Evolutionary conservation across 1,284 basidiomycete species (phyloP), one percentile per base, ranked within the genome.

Genomic region (Apiotrichum mycotoxinovorans): DNA sequence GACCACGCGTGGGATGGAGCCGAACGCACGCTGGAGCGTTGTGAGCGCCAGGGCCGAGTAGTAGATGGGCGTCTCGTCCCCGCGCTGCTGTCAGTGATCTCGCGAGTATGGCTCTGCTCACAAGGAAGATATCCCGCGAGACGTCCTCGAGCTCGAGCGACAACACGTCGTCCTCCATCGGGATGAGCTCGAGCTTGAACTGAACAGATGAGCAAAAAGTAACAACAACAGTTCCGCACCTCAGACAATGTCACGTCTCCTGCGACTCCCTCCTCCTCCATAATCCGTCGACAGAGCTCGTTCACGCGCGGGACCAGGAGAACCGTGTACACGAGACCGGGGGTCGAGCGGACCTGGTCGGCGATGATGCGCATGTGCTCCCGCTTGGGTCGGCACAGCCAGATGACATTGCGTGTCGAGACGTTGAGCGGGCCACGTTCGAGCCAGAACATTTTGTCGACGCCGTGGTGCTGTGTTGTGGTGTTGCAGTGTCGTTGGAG

Each of bases 361-460:
- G 94, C 91, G 60, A 98, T 89, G 57, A 91, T 87, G 74, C 88
- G 88, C 76, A 94, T 86, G 77, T 87, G 86, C 63, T 84, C 87
- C 60, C 94, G 88, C 66, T 85, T 83, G 2, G 96, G 92, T 27
- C 93, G 83, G 73, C 91, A 96, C 18, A 99, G 83, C 79, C 96
- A 99, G 22, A 99, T 85, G 60, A 98, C 85, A 64, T 93, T 95
- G 33, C 89, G 85, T 4, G 94, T 93, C 3, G 84, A 83, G 1
- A 90, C 88, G 42, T 85, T 84, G 53, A 96, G 78, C 12, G 89
- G 86, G 27, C 91, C 92, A 10, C 85, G 73, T 76, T 98, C 96
- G 26, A 98, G 85, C 96, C 96, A 99, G 77, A 96, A 97, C 88
- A 99, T 95, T 80, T 96, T 96, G 79, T 98, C 95, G 4, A 98